Conservation (phyloP, 2,329 filamentous ascomycete species). For the Arthrobotrys megalospora region DNA sequence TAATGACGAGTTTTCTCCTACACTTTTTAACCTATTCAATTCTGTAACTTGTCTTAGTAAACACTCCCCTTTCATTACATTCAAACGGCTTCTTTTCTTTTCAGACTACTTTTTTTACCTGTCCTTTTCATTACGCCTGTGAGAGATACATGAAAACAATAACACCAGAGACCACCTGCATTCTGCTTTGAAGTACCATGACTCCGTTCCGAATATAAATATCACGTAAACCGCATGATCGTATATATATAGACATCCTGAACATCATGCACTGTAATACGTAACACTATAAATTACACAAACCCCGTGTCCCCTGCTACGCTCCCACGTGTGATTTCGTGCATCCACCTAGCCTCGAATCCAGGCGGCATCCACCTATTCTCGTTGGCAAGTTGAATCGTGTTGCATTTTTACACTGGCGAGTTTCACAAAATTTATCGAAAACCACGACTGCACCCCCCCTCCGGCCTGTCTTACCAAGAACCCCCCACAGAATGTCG, state of each 20-base stretch:
- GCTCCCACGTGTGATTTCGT: not conserved
- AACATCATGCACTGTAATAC: not conserved
- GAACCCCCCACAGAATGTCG: slow-evolving; percentile 30
- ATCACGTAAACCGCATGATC: not conserved
- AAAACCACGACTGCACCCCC: slow-evolving; percentile 1
- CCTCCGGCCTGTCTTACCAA: not conserved
- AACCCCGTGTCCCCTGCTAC: not conserved
- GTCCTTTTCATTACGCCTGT: slow-evolving; percentile 29
- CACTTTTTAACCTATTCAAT: slow-evolving; percentile 42
- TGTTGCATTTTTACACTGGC: slow-evolving; percentile 47
- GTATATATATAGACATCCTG: not conserved
- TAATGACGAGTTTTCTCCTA: slow-evolving; percentile 25
- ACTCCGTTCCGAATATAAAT: not conserved
- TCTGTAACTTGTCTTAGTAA: slow-evolving; percentile 61
- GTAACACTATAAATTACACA: not conserved
- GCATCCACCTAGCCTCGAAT: no score
- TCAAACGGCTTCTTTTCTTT: slow-evolving; percentile 27
- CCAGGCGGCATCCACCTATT: not conserved
- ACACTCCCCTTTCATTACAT: slow-evolving; percentile 42
- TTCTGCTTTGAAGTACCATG: not conserved
- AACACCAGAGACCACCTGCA: slow-evolving; percentile 1
- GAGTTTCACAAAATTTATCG: slow-evolving; percentile 44
- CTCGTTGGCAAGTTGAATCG: slow-evolving; percentile 15
- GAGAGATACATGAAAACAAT: slow-evolving; percentile 34
- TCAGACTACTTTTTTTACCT: slow-evolving; percentile 10